Base-by-base conservation (phyloP, 768 basidiomycete species). In the Daedaleopsis sinensis region DNA sequence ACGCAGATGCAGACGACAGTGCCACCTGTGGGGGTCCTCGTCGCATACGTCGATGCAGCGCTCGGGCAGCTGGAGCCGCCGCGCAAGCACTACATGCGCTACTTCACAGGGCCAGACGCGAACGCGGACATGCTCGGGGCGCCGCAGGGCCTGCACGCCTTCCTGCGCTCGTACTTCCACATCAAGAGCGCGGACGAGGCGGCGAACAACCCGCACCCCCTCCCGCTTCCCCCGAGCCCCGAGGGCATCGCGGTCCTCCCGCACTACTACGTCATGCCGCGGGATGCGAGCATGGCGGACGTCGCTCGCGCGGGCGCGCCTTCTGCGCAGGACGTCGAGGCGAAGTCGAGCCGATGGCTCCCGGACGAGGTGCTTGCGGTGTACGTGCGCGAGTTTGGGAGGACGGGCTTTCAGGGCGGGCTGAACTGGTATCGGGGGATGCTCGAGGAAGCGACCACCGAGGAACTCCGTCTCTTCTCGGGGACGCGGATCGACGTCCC, bases 351-450 rank as follows among this genome's bases (percentile, higher is more conserved):
- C 4, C 21, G 23, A 42, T 88, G 86, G 86, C 71, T 87, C 10
- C 59, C 79, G 5, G 79, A 82, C 11, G 77, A 73, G 0, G 83
- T 83, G 51, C 77, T 85, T 13, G 70, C 59, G 0, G 78, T 84
- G 12, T 87, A 85, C 65, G 77, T 80, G 1, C 64, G 75, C 21
- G 80, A 81, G 63, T 89, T 80, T 59, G 63, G 66, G 0, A 74
- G 79, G 44, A 84, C 82, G 1, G 85, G 87, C 1, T 88, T 88
- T 59, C 86, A 87, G 67, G 86, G 85, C n/a, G 85, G 83, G 27
- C 70, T 88, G 55, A 85, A 88, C 65, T 73, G 79, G 60, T 88
- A 88, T 66, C 79, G 86, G 27, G 73, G 75, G 59, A 64, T 68
- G 52, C 77, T 74, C 0, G 78, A 80, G 27, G 57, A 68, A 6